Conservation (phyloP, 768 basidiomycete genomes). For the Cystofilobasidium ferigula region DNA sequence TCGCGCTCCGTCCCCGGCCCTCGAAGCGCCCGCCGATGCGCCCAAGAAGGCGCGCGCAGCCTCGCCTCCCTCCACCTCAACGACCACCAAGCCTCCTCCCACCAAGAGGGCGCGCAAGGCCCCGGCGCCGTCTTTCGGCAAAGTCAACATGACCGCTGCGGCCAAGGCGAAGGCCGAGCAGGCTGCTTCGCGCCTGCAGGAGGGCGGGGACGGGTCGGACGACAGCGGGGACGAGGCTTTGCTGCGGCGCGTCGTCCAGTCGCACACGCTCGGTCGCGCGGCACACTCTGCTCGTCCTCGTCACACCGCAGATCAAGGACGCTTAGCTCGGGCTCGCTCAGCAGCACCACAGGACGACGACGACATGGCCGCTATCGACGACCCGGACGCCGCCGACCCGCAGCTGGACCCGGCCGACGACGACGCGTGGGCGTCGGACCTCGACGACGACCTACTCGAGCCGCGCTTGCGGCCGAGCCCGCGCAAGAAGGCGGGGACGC, state of each 20-base stretch:
- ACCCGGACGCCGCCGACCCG: neutral
- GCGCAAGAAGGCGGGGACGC: neutral
- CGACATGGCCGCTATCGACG: neutral
- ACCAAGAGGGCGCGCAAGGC: slow-evolving; percentile 1
- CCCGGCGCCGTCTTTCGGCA: neutral
- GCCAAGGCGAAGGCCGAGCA: slow-evolving; percentile 3
- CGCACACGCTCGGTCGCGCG: neutral
- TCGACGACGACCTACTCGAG: neutral
- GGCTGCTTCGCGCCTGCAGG: neutral
- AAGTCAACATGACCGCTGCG: slow-evolving; percentile 1
- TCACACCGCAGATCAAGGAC: neutral
- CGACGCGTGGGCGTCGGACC: neutral
- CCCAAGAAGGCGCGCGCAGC: neutral
- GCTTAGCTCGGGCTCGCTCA: neutral
- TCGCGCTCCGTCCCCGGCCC: too few relatives aligned
- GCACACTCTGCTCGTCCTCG: too few relatives aligned
- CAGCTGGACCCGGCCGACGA: neutral
- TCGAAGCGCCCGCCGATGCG: neutral
- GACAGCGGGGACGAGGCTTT: slow-evolving; percentile 2
- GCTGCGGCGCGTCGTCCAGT: neutral
- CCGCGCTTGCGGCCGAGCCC: neutral
- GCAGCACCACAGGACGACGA: neutral
- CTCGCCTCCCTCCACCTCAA: neutral
- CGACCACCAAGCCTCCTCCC: neutral
- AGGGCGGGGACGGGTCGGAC: neutral